Conservation (phyloP, 352 stramenopile species). For the Phytophthora pisi region DNA sequence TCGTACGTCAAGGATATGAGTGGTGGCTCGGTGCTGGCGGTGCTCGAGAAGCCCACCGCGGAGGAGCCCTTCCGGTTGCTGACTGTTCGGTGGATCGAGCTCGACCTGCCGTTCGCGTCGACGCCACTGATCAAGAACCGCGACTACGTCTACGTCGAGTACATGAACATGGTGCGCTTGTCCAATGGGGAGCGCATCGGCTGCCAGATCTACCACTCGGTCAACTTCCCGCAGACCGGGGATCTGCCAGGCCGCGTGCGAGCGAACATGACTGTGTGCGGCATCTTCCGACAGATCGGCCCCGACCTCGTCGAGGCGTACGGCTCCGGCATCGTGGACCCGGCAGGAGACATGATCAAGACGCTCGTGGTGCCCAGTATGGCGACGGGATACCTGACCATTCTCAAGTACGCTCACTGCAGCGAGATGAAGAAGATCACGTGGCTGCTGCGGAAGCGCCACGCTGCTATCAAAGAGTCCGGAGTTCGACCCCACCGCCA, state of each 20-base stretch:
- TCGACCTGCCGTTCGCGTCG: constrained; percentile 31
- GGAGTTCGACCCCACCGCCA: constrained; percentile 6
- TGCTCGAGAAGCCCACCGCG: constrained; percentile 39
- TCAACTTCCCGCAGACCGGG: constrained; percentile 46
- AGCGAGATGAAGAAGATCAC: constrained; percentile 42
- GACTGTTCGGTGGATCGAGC: constrained; percentile 37
- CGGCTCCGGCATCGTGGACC: constrained; percentile 36
- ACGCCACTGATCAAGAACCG: constrained; percentile 38
- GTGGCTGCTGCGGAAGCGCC: constrained; percentile 29
- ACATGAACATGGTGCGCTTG: constrained; percentile 45
- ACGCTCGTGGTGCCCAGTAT: constrained; percentile 25
- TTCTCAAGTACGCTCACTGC: constrained; percentile 38
- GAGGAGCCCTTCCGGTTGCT: constrained; percentile 51
- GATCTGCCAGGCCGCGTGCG: constrained; percentile 38
- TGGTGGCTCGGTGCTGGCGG: constrained; percentile 46
- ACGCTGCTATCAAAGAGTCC: constrained; percentile 15
- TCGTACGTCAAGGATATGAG: constrained; percentile 51
- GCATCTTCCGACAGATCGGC: constrained; percentile 52
- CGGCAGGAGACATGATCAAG: constrained; percentile 36
- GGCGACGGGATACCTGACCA: constrained; percentile 25
- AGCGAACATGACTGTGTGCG: constrained; percentile 50
- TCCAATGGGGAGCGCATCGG: constrained; percentile 43
- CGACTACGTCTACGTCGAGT: constrained; percentile 54
- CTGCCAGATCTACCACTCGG: constrained; percentile 56
- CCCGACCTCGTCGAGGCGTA: constrained; percentile 52